Evolutionary conservation across 140 eudicot species (phyloP), one percentile per base, ranked within the genome.

Genomic region (Oenanthe javanica): DNA sequence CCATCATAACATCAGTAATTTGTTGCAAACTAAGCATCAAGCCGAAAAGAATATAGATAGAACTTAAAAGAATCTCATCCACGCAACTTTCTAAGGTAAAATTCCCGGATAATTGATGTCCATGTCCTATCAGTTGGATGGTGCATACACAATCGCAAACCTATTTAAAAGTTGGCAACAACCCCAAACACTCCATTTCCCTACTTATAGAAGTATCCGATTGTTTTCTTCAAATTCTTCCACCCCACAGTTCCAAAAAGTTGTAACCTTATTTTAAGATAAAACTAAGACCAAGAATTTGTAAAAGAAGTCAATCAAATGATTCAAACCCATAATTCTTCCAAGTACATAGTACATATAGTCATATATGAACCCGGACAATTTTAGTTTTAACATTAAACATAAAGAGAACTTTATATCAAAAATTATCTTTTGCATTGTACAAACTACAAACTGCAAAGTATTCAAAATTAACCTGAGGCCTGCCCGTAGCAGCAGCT

Each of bases 401-500:
- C 49, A 23, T 69, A n/a, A 36, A 57, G 64, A 27, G 10, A 79
- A 11, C 1, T 9, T 10, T 27, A 16, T 12, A 18, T 11, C 19
- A 12, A 50, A 48, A 47, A 13, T 25, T 16, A 74, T 19, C n/a
- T 10, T 7, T 51, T 36, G 5, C 52, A 9, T 11, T 18, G 52
- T 10, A 57, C 27, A 57, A n/a, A n/a, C n/a, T n/a, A n/a, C n/a
- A n/a, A 57, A 7, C 27, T 38, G n/a, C 63, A 79, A 51, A 77
- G 72, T 40, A 31, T 1, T 21, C 52, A 51, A 76, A 55, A 52
- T 42, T 31, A 66, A 94, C 98, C 96, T 92, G 82, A 55, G 97
- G 94, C 72, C 97, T 88, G 77, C 82, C 87, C 38, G 98, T 94
- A 18, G 91, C 89, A 57, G 98, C 46, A 49, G 94, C 98, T 36